These are phyloP conservation scores for Chrysoporthe cubensis DNA, from an alignment of 2,329 filamentous ascomycete species.

Conservation along the genomic window DNA sequence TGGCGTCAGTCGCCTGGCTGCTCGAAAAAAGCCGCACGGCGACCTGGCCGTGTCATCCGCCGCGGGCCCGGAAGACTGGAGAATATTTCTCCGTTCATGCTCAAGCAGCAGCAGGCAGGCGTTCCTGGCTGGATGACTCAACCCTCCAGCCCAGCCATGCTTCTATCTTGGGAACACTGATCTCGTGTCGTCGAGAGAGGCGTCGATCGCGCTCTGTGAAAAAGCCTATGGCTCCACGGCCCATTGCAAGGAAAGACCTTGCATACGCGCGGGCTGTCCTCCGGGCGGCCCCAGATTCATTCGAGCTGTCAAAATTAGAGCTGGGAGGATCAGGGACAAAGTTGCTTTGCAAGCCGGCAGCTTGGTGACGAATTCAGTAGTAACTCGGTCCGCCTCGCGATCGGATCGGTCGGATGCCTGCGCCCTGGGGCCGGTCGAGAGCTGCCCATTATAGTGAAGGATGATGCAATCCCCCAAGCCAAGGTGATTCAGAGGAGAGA, in stretches of 20 bases:
- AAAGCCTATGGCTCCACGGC: slow-evolving; percentile 19
- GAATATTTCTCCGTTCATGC: neutral
- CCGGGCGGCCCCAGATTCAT: slow-evolving; percentile 9
- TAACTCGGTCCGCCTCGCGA: neutral
- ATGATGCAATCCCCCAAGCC: slow-evolving; percentile 26
- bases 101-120: slow-evolving; percentile 2
- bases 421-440: slow-evolving; percentile 3
- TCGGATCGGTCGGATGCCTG: slow-evolving; percentile 10
- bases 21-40: slow-evolving; percentile 7
- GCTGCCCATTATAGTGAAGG: slow-evolving; percentile 22
- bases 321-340: slow-evolving; percentile 21
- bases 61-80: neutral
- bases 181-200: slow-evolving; percentile 15
- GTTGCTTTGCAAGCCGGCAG: neutral
- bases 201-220: slow-evolving; percentile 20
- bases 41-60: slow-evolving; percentile 4
- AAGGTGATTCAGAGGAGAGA: neutral
- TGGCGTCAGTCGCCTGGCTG: neutral
- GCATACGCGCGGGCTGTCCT: slow-evolving; percentile 2
- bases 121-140: slow-evolving; percentile 5
- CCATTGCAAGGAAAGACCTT: slow-evolving; percentile 20
- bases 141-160: neutral
- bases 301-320: slow-evolving; percentile 9
- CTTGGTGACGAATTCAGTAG: slow-evolving; percentile 7
- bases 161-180: slow-evolving; percentile 26